A percentile compares a stretch with the other conserved stretches of the same genome.
phyloP scores from a whole-genome alignment of 75 land plant genomes.

The Chamaecyparis obtusa region DNA sequence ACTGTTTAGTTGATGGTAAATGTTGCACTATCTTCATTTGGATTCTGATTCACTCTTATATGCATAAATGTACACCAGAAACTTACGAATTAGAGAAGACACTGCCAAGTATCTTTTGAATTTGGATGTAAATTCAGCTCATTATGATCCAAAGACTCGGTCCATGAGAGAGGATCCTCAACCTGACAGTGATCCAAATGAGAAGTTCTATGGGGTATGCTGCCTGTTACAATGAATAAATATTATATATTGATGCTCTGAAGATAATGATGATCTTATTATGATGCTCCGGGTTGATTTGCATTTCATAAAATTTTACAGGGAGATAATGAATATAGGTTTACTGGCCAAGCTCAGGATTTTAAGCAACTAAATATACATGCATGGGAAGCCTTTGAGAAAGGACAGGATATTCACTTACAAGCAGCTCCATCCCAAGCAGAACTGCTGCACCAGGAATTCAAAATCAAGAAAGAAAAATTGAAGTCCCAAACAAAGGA shows the following conservation, averaged over 20 bases:
- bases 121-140: constrained; percentile 89
- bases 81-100: constrained; percentile 94
- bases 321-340: constrained; percentile 87
- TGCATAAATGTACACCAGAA: constrained; percentile 40
- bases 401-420: constrained; percentile 89
- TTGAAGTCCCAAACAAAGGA: constrained; percentile 59
- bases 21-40: neutral
- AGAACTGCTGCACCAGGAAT: constrained; percentile 65
- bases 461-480: constrained; percentile 70
- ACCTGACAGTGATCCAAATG: constrained; percentile 92
- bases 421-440: constrained; percentile 96
- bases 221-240: neutral
- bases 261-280: neutral
- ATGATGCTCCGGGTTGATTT: neutral
- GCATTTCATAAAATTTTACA: constrained; percentile 8
- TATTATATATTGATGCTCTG: neutral
- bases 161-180: constrained; percentile 97
- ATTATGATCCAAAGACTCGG: constrained; percentile 93
- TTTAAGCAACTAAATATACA: constrained; percentile 91
- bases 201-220: constrained; percentile 86
- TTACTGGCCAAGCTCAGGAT: constrained; percentile 80
- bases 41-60: neutral
- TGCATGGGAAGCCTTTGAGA: constrained; percentile 91
- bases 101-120: constrained; percentile 91
- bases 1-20: neutral